Evolutionary conservation across 805 yeast genomes (phyloP), one percentile per base, ranked within the genome.

Genomic region (Yamadazyma olivae): DNA sequence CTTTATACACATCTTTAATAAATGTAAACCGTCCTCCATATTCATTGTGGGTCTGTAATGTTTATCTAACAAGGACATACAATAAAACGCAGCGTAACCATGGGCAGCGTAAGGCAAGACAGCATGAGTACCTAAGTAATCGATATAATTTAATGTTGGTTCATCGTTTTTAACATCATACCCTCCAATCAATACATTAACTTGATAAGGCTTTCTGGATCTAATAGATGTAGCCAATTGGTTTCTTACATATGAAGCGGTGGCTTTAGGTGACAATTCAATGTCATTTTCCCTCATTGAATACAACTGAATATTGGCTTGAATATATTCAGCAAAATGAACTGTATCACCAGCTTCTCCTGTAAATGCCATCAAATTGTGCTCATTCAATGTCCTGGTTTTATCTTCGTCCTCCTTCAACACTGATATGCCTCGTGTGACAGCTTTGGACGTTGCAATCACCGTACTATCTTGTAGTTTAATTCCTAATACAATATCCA

Each of bases 291-390:
- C 91, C 49, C 98, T 77, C 75, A 90, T 87, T 28, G 85, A 77
- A 59, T 85, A 83, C 40, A 93, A 74, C 59, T 86, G 95, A 47
- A 89, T 78, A 56, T 93, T 93, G 30, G 96, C 99, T 59, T 87
- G 93, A 44, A 91, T 79, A 54, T 81, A 87, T 57, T 93, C 98
- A 24, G 96, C 95, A 66, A 93, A 93, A 57, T 90, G 93, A 5
- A 83, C 88, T 39, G 97, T 86, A 57, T 93, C 99, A 43, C 99
- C 99, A 3, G 96, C 75, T 59, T 93, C 99, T 39, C 99, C 99
- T 1, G 95, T 83, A 66, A 67, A 90, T 28, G 97, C 96, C 68
- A 93, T 73, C 49, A 90, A 67, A 36, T 85, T 76, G 56, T 83
- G 91, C 25, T 79, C 74, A 49, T 86, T 86, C 50, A 91, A 71